Evolutionary conservation across 2,329 filamentous ascomycete species (phyloP), one percentile per base, ranked within the genome.

Genomic region (Pseudocercospora crystallina): DNA sequence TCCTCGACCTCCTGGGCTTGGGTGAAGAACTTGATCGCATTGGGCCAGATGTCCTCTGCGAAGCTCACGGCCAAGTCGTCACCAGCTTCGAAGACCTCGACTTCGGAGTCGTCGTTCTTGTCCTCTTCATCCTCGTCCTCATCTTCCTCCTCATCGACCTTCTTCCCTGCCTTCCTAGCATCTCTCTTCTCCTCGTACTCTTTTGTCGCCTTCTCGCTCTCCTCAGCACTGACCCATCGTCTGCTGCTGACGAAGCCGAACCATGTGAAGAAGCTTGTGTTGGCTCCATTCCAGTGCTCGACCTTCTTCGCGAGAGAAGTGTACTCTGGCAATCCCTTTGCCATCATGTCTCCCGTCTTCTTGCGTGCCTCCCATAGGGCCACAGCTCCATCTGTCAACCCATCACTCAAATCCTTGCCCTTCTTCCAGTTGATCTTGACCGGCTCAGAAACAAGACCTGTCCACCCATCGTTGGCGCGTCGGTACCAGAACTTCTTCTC

Each of bases 401-500:
- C 91, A 48, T 82, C 79, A 33, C 90, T 96, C 64, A 91, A 75
- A 71, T 97, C 92, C 76, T 88, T 88, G 65, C 81, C 87, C 59
- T 76, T 72, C 64, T 82, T 80, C 90, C 90, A 95, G 67, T 84
- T 78, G 71, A 97, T 92, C 61, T 84, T 80, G 59, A 96, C 89
- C 5, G 92, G 92, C 76, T 95, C 90, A 17, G 86, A 91, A 50
- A 96, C 89, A 31, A 95, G 80, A 32, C 89, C 89, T 32, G 80
- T 77, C 82, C 83, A 90, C 64, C 81, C 79, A 66, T 85, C 80
- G 67, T 78, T 80, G 53, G 80, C 77, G 69, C 80, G 80, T 60
- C 91, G 84, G 79, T 86, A 90, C 81, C 86, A 92, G 74, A 97
- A 96, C 68, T 87, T 89, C 84, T 97, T 97, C 74, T 92, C 87